These are phyloP conservation scores for Tetrapyrgos nigripes DNA, from an alignment of 1,284 basidiomycete species.

Conservation along the genomic window DNA sequence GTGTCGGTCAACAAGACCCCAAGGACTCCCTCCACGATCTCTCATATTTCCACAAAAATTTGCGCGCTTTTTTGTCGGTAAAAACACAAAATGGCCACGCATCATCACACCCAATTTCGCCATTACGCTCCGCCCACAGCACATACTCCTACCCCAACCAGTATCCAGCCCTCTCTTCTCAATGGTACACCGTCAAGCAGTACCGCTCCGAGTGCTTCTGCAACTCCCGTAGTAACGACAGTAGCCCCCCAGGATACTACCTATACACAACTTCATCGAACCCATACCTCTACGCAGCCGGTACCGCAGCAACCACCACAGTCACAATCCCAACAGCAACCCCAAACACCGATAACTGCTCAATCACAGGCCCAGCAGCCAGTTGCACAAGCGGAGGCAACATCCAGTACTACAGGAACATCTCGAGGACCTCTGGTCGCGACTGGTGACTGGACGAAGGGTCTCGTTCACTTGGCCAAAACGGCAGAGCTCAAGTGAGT, in stretches of 20 bases:
- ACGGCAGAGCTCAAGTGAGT: slow-evolving; percentile 80
- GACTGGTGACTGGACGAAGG: slow-evolving; percentile 83
- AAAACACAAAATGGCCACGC: slow-evolving; percentile 4
- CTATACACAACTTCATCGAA: neutral
- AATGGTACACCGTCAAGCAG: slow-evolving; percentile 2
- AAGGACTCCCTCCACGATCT: neutral
- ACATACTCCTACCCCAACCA: neutral
- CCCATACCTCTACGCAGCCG: neutral
- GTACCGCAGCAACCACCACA: neutral
- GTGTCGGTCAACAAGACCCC: neutral
- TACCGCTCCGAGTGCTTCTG: neutral
- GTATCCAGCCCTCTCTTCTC: neutral
- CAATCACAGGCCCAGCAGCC: neutral
- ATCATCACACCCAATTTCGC: slow-evolving; percentile 10
- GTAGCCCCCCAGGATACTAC: slow-evolving; percentile 15
- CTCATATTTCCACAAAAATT: slow-evolving; percentile 1
- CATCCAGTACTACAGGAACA: neutral
- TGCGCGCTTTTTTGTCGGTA: slow-evolving; percentile 1
- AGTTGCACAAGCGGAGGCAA: neutral
- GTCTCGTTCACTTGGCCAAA: slow-evolving; percentile 81
- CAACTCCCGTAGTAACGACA: slow-evolving; percentile 4
- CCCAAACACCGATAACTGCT: neutral
- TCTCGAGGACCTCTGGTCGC: slow-evolving; percentile 60
- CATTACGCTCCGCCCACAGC: slow-evolving; percentile 6
- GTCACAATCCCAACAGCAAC: neutral